phyloP scores from a whole-genome alignment of 2,329 filamentous ascomycete genomes.

The Diaporthe sp. region DNA sequence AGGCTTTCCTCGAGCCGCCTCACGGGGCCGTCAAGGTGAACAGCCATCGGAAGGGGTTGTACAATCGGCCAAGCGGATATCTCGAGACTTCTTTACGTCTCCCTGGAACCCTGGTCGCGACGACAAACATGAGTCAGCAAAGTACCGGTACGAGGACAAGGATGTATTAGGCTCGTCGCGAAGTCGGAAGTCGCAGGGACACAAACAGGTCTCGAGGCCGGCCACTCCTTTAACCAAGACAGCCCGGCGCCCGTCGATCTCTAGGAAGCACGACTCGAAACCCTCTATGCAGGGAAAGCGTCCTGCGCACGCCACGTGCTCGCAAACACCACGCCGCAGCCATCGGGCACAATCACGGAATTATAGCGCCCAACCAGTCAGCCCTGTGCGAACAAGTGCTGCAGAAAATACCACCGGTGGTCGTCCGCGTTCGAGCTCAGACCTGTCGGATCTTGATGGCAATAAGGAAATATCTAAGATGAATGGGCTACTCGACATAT shows the following conservation, averaged over 20 bases:
- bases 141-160: not conserved
- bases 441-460: not conserved
- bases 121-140: no score
- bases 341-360: not conserved
- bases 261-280: not conserved
- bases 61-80: not conserved
- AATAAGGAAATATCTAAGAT: not conserved
- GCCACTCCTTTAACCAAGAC: not conserved
- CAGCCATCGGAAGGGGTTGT: not conserved
- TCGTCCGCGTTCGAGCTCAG: not conserved
- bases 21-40: not conserved
- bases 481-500: slow-evolving; percentile 9
- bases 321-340: not conserved
- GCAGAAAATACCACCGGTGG: not conserved
- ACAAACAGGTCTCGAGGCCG: not conserved
- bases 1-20: not conserved
- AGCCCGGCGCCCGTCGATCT: no score
- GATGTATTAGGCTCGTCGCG: not conserved
- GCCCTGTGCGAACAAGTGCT: not conserved
- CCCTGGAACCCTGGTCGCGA: no score
- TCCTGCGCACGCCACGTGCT: not conserved
- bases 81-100: not conserved
- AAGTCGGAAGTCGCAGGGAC: no score
- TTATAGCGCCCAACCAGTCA: not conserved
- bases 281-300: not conserved